Evolutionary conservation across 2,329 filamentous ascomycete species (phyloP).

Genomic region (Colletotrichum paranaense): DNA sequence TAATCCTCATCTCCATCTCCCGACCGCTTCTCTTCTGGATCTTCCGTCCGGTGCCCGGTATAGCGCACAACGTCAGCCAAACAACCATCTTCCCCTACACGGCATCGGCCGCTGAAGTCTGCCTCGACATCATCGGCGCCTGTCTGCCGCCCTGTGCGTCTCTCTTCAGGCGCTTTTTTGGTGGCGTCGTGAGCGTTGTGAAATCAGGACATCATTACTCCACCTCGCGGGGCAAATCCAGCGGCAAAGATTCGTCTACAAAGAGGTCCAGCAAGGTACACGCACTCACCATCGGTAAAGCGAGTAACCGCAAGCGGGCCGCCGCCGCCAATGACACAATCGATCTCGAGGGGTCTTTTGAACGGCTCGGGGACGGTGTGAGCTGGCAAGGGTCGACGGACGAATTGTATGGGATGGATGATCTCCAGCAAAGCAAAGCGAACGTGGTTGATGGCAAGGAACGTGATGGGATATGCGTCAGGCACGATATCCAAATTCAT

Average conservation of each 20-base stretch:
- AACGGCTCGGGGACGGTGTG: background rate
- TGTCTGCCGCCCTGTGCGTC: background rate
- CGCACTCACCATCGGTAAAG: background rate
- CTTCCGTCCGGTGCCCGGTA: background rate
- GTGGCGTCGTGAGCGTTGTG: background rate
- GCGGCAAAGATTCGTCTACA: background rate
- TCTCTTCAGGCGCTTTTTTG: background rate
- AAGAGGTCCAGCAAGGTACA: background rate
- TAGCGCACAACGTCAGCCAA: background rate
- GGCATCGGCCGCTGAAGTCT: background rate
- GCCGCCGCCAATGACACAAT: background rate
- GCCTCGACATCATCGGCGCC: conserved; percentile 1
- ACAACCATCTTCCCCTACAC: background rate
- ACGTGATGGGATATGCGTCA: background rate
- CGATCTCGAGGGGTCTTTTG: background rate
- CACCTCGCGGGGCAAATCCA: background rate
- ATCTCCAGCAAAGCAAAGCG: background rate
- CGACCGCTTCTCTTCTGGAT: background rate
- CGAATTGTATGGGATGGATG: background rate
- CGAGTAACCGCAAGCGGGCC: background rate
- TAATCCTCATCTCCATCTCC: background rate
- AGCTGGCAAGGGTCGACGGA: background rate
- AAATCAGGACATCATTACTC: background rate
- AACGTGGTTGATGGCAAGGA: background rate
- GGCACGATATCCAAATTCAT: background rate